Evolutionary conservation across 2,329 filamentous ascomycete genomes (phyloP), one percentile per base, ranked within the genome.

Genomic region (Drechslerella dactyloides): DNA sequence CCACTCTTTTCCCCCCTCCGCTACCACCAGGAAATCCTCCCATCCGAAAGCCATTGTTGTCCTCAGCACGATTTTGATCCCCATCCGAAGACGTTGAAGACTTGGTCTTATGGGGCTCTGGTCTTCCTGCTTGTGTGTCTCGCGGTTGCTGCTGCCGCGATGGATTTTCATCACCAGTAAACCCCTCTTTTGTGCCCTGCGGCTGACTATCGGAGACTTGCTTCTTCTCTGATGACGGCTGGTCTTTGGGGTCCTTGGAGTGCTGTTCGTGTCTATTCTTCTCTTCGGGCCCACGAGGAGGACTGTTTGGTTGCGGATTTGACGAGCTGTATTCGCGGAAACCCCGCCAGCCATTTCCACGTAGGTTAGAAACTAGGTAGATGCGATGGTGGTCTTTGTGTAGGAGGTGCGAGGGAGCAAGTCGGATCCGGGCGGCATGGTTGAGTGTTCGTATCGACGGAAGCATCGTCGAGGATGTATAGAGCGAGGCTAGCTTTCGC

Each of bases 371-470:
- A 11, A 50, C 35, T 48, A 15, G 27, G 37, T 61, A 54, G 19
- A 24, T 33, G n/a, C 8, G 27, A 33, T 33, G 24, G 19, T 42
- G 54, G 40, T 61, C 42, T 52, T 37, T 35, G 27, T 64, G 60
- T 56, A 65, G 35, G 40, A 56, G 35, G 53, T 51, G 58, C 40
- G 68, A 21, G 33, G 68, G 56, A 51, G 60, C 33, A 40, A 60
- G 35, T 56, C 57, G 60, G 40, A 60, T 59, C 64, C 68, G 52
- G 51, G 53, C 48, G 40, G 60, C 56, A 30, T 54, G 60, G 42
- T 54, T 56, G 30, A 72, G 54, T 30, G 54, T 59, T 60, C 59
- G 60, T 50, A 61, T 61, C 42, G 68, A 65, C 35, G 60, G 55
- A 58, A 72, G 52, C 68, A 72, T 72, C 60, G 60, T 56, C 60